Conservation (phyloP, 495 filamentous ascomycete species). For the Xylaria curta region DNA sequence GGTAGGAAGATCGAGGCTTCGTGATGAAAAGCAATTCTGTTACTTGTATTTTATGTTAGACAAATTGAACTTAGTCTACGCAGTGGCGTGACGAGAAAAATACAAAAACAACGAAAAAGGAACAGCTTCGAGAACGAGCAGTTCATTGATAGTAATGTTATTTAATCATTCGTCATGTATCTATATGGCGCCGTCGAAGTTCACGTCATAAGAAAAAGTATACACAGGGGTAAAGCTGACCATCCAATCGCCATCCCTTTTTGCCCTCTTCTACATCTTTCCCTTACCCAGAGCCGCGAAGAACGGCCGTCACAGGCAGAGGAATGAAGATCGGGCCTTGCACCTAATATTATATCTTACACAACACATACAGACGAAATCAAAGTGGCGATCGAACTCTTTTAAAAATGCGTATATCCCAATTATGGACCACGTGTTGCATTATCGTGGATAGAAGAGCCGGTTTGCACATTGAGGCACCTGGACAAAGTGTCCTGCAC, state of each 20-base stretch:
- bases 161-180: conserved; percentile 38
- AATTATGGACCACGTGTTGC: conserved; percentile 19
- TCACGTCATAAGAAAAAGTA: conserved; percentile 29
- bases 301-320: conserved; percentile 10
- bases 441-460: conserved; percentile 10
- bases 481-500: conserved; percentile 11
- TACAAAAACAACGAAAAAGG: no score
- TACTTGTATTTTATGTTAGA: conserved; percentile 17
- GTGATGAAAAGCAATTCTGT: conserved; percentile 24
- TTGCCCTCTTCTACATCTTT: conserved; percentile 21
- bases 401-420: conserved; percentile 11
- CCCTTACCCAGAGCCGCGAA: conserved; percentile 14
- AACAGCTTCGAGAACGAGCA: conserved; percentile 11
- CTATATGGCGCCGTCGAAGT: conserved; percentile 37
- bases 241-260: conserved; percentile 19
- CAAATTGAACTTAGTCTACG: background rate
- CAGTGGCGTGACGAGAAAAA: background rate
- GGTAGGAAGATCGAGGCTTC: conserved; percentile 57
- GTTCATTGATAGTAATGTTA: conserved; percentile 28
- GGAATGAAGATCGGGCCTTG: conserved; percentile 13
- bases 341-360: conserved; percentile 30
- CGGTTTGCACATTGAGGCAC: background rate
- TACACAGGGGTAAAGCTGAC: conserved; percentile 24
- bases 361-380: conserved; percentile 27
- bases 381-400: conserved; percentile 8